Conservation (phyloP, 2,329 filamentous ascomycete species). For the Aspergillus sp. region DNA sequence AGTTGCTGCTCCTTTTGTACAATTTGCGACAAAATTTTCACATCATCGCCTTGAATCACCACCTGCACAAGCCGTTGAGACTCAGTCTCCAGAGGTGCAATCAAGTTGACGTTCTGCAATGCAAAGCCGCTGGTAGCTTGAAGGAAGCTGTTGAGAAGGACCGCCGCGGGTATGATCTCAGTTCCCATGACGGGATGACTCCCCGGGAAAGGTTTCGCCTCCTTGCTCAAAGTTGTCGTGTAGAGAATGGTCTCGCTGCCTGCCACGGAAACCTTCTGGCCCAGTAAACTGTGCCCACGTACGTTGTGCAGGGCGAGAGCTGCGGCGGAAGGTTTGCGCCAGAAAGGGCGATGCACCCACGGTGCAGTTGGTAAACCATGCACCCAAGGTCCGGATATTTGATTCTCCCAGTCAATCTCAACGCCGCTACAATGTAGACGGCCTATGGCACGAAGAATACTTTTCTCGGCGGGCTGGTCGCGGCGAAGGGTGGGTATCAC, state of each 20-base stretch:
- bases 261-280: slow-evolving; percentile 28
- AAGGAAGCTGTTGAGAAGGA: slow-evolving; percentile 43
- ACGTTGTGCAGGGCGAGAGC: slow-evolving; percentile 29
- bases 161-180: slow-evolving; percentile 46
- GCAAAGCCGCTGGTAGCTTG: slow-evolving; percentile 30
- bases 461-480: slow-evolving; percentile 24
- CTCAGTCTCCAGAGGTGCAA: slow-evolving; percentile 38
- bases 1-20: slow-evolving; percentile 5
- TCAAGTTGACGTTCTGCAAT: slow-evolving; percentile 31
- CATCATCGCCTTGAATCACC: slow-evolving; percentile 27
- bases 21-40: slow-evolving; percentile 38
- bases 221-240: slow-evolving; percentile 37
- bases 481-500: slow-evolving; percentile 34
- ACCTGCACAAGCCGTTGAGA: slow-evolving; percentile 39
- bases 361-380: slow-evolving; percentile 23
- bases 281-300: slow-evolving; percentile 37
- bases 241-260: slow-evolving; percentile 32
- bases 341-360: slow-evolving; percentile 21
- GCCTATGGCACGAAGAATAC: slow-evolving; percentile 28
- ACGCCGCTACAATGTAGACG: slow-evolving; percentile 33
- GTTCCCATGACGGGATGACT: slow-evolving; percentile 42
- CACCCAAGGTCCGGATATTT: slow-evolving; percentile 25
- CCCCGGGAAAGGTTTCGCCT: slow-evolving; percentile 43
- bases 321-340: not conserved
- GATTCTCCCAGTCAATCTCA: slow-evolving; percentile 26